A percentile compares a stretch with the other conserved stretches of the same genome.
These are phyloP conservation scores for Lactarius sanguifluus DNA, from an alignment of 768 basidiomycete species.

Conservation along the genomic window DNA sequence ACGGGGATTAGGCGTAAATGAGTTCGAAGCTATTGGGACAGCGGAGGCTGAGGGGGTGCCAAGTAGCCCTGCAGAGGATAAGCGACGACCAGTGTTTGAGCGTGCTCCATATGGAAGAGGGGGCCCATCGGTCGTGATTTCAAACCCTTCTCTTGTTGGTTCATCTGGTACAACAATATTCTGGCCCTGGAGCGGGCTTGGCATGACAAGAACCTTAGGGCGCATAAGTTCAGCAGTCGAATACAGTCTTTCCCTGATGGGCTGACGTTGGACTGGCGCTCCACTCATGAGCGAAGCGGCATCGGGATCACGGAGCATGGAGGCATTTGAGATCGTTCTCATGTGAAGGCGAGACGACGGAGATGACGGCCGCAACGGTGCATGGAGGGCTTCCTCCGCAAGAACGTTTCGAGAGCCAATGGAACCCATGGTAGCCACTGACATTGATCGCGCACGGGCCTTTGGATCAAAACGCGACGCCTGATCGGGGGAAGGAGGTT, in stretches of 20 bases:
- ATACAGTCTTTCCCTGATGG: constrained; percentile 53
- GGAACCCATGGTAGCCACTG: constrained; percentile 49
- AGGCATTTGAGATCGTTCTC: constrained; percentile 62
- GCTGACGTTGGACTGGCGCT: constrained; percentile 26
- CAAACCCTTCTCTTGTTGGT: constrained; percentile 54
- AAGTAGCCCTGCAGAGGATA: constrained; percentile 38
- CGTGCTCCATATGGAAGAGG: constrained; percentile 77
- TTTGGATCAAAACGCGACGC: constrained; percentile 49
- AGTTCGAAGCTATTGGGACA: constrained; percentile 53
- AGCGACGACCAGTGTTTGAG: constrained; percentile 50
- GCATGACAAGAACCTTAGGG: constrained; percentile 94
- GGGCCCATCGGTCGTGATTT: constrained; percentile 64
- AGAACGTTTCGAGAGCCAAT: constrained; percentile 38
- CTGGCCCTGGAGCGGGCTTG: constrained; percentile 71
- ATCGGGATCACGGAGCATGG: constrained; percentile 61
- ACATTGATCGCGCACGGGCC: constrained; percentile 41
- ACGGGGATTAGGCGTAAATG: constrained; percentile 78
- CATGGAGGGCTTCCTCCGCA: constrained; percentile 59
- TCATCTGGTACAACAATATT: constrained; percentile 38
- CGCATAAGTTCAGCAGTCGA: constrained; percentile 79
- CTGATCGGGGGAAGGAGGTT: constrained; percentile 41
- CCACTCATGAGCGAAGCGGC: constrained; percentile 41
- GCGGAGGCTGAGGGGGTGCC: constrained; percentile 35
- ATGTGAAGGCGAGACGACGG: constrained; percentile 64
- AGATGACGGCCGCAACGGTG: constrained; percentile 56